Base-by-base conservation (phyloP, 768 basidiomycete genomes). In the Tricholoma sp. region DNA sequence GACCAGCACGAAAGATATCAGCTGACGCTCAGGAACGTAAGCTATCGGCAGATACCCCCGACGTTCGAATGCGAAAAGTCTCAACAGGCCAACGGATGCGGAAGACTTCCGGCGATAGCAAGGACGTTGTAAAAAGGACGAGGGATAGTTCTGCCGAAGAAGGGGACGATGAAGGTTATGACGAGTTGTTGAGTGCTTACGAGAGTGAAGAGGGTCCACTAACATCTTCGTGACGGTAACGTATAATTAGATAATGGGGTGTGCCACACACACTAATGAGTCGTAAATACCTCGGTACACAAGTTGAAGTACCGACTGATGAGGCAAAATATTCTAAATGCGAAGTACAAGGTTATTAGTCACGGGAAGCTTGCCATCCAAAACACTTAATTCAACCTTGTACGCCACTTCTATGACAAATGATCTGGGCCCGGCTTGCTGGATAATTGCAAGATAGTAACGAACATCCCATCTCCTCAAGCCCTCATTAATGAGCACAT, bases 121-220 rank as follows among this genome's bases (percentile, higher is more conserved):
- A 68, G 64, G 71, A 74, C 22, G 66, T 65, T 21, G 62, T 67
- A 32, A 75, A 69, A 61, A 73, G 69, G 54, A 65, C 70, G 46
- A 75, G 82, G 37, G 83, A 86, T 34, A 89, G 85, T 65, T 82
- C 78, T 19, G 88, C 86, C 0, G 85, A 86, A 54, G 88, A 90
- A 57, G 88, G 89, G 4, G 89, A 90, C 58, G 89, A 91, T 61
- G 82, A 83, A 66, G 80, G 86, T 3, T 90, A 89, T 55, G 88
- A 86, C 62, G 89, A 90, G 11, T 66, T 91, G 55, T 69, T 91
- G 58, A 89, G 86, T 66, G 89, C 89, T 18, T 91, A 91, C 64
- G 89, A 91, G 72, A 89, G 89, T 64, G 88, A 89, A 65, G 86
- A 84, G 53, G 76, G 75, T 22, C 59, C 49, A 62, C 27, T 54